These are phyloP conservation scores for Letharia lupina DNA, from an alignment of 495 filamentous ascomycete species.

Conservation along the genomic window DNA sequence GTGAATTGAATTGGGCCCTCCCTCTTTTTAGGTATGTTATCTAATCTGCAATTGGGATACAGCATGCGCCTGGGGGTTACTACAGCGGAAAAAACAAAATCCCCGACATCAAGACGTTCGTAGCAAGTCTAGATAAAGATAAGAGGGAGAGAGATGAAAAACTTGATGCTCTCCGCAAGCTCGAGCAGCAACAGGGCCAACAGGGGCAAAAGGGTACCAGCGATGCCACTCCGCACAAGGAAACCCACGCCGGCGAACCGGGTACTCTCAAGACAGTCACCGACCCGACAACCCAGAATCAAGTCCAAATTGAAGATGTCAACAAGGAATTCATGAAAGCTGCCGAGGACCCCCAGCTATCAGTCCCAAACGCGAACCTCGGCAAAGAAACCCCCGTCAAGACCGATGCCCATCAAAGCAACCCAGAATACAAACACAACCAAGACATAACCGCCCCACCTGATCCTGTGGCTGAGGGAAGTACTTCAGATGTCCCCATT, in stretches of 20 bases:
- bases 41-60: constrained; percentile 3
- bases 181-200: constrained; percentile 28
- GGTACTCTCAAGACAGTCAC: constrained; percentile 61
- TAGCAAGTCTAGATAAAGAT: constrained; percentile 65
- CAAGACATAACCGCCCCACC: constrained; percentile 90
- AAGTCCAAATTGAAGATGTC: constrained; percentile 84
- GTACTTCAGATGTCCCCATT: constrained; percentile 88
- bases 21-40: background rate
- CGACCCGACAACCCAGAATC: constrained; percentile 76
- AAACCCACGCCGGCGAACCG: constrained; percentile 38
- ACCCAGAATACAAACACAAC: constrained; percentile 66
- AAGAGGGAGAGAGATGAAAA: constrained; percentile 65
- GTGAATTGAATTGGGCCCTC: constrained; percentile 4
- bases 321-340: constrained; percentile 58
- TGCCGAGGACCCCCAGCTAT: constrained; percentile 66
- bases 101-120: constrained; percentile 78
- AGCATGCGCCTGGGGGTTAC: constrained; percentile 26
- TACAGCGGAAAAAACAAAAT: constrained; percentile 37
- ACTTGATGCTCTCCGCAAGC: constrained; percentile 48
- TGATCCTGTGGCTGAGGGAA: constrained; percentile 67
- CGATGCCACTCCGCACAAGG: constrained; percentile 34
- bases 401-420: constrained; percentile 52
- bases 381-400: constrained; percentile 59
- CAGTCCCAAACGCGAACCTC: constrained; percentile 85
- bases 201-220: constrained; percentile 23